A percentile compares a stretch with the other conserved stretches of the same genome.
These are phyloP conservation scores for Neurospora tetraspora DNA, from an alignment of 495 filamentous ascomycete species.

Conservation along the genomic window DNA sequence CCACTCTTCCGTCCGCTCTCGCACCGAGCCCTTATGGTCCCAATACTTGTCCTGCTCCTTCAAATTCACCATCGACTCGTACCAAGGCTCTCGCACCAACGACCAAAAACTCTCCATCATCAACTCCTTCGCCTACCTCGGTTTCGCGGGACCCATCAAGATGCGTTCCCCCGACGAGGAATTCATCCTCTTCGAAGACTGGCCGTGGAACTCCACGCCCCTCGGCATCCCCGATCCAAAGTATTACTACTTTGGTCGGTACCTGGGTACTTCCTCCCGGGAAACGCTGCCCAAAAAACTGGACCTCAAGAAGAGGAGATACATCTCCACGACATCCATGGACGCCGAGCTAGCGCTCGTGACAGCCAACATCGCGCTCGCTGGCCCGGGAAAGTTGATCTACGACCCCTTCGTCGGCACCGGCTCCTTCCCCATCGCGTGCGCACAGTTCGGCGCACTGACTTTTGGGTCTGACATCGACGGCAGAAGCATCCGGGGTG, in stretches of 20 bases:
- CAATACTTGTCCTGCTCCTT: slow-evolving; percentile 55
- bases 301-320: slow-evolving; percentile 82
- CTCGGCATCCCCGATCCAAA: slow-evolving; percentile 41
- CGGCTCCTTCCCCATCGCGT: slow-evolving; percentile 78
- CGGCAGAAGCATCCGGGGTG: slow-evolving; percentile 70
- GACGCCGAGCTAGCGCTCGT: slow-evolving; percentile 87
- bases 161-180: slow-evolving; percentile 62
- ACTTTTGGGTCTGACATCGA: slow-evolving; percentile 88
- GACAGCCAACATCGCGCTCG: slow-evolving; percentile 82
- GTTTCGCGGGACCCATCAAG: slow-evolving; percentile 63
- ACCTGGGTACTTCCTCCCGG: slow-evolving; percentile 51
- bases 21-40: slow-evolving; percentile 52
- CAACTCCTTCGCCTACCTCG: slow-evolving; percentile 68
- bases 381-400: slow-evolving; percentile 72
- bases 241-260: slow-evolving; percentile 60
- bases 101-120: slow-evolving; percentile 58
- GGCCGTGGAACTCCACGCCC: slow-evolving; percentile 40
- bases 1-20: slow-evolving; percentile 49
- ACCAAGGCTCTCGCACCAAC: slow-evolving; percentile 54
- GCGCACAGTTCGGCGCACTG: slow-evolving; percentile 77
- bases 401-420: slow-evolving; percentile 96
- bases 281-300: slow-evolving; percentile 56
- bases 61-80: slow-evolving; percentile 73
- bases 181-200: slow-evolving; percentile 76
- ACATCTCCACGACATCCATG: slow-evolving; percentile 95